phyloP scores from a whole-genome alignment of 2,329 filamentous ascomycete species.

The Botrytis squamosa region DNA sequence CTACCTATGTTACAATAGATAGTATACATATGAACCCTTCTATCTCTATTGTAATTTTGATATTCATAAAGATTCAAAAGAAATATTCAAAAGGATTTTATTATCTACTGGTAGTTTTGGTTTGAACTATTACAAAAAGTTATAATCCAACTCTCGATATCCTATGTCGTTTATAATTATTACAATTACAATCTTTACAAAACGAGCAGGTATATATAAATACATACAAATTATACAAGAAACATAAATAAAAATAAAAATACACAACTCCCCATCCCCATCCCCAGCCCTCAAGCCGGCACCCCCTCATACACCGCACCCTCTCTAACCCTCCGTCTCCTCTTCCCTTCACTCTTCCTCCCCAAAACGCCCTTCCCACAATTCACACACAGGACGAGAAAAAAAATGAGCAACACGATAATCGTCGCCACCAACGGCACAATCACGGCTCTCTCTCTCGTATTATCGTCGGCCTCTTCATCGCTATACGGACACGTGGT shows the following conservation, averaged over 20 bases:
- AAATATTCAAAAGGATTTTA: neutral
- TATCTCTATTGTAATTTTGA: neutral
- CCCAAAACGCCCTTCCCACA: slow-evolving; percentile 55
- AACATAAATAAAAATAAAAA: neutral
- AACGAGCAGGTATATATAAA: neutral
- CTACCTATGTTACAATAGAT: too few species aligned
- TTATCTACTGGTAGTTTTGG: neutral
- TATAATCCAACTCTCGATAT: neutral
- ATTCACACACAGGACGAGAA: neutral
- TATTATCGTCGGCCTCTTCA: slow-evolving; percentile 38
- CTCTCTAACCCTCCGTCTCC: slow-evolving; percentile 48
- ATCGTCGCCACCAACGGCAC: slow-evolving; percentile 59
- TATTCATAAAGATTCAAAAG: too few species aligned
- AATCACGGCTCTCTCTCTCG: slow-evolving; percentile 47
- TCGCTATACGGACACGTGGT: slow-evolving; percentile 57
- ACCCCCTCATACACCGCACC: slow-evolving; percentile 63
- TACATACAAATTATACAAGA: too few species aligned
- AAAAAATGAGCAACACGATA: slow-evolving; percentile 55
- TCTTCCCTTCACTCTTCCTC: slow-evolving; percentile 63
- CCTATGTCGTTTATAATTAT: neutral
- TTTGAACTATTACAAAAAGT: neutral
- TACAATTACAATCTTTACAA: neutral
- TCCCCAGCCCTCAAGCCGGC: slow-evolving; percentile 41
- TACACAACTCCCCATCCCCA: neutral
- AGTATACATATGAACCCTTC: neutral